Conservation (phyloP, 495 filamentous ascomycete species). For the Cercophora newfieldiana region DNA sequence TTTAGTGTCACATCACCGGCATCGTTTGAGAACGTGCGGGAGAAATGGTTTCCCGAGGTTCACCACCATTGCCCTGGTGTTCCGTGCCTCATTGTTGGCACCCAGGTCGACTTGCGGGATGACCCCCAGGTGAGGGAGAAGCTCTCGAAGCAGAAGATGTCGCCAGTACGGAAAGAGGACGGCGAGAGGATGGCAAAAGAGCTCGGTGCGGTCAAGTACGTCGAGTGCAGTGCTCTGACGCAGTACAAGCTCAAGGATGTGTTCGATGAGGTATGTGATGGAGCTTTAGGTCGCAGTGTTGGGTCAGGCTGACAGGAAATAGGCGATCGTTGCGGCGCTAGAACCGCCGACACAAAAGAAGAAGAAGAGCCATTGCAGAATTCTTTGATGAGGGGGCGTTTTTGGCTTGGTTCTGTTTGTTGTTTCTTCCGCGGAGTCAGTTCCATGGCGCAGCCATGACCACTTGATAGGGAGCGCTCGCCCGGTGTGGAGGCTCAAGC, state of each 20-base stretch:
- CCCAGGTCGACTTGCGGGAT: slow-evolving; percentile 93
- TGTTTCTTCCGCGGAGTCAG: slow-evolving; percentile 7
- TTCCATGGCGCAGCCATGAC: slow-evolving; percentile 1
- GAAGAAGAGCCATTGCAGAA: slow-evolving; percentile 50
- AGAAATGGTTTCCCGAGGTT: slow-evolving; percentile 99
- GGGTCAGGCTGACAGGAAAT: background rate
- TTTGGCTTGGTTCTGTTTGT: slow-evolving; percentile 12
- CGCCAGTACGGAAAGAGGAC: slow-evolving; percentile 84
- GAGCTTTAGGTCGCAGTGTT: background rate
- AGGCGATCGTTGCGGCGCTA: slow-evolving; percentile 89
- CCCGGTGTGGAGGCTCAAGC: background rate
- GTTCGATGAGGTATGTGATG: slow-evolving; percentile 85
- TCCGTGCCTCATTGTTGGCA: slow-evolving; percentile 96
- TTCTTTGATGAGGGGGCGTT: slow-evolving; percentile 43
- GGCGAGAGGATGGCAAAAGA: slow-evolving; percentile 97
- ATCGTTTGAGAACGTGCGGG: slow-evolving; percentile 97
- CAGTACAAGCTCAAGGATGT: slow-evolving; percentile 99
- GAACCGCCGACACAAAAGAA: slow-evolving; percentile 80
- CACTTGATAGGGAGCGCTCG: slow-evolving; percentile 2
- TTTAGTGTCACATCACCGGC: slow-evolving; percentile 99
- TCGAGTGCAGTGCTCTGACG: slow-evolving; percentile 96
- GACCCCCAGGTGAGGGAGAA: slow-evolving; percentile 88
- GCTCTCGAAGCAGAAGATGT: slow-evolving; percentile 92
- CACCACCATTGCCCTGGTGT: slow-evolving; percentile 98
- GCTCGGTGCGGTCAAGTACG: slow-evolving; percentile 93